Conservation (phyloP, 768 basidiomycete genomes). For the Rhodotorula paludigena region DNA sequence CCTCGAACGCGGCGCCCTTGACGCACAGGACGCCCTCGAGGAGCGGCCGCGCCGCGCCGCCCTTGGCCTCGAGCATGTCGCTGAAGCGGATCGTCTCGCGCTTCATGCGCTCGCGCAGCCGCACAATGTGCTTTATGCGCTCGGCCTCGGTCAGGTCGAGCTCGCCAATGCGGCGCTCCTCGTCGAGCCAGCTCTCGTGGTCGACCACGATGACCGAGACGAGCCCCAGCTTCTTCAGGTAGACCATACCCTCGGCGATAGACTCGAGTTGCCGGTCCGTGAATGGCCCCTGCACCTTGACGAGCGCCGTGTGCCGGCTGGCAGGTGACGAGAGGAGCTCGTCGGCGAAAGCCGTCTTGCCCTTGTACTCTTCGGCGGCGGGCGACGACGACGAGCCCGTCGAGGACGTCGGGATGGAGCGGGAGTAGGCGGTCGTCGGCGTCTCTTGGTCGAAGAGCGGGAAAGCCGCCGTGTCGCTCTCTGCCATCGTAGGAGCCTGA, state of each 20-base stretch:
- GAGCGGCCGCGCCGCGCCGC: constrained; percentile 80
- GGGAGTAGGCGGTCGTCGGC: constrained; percentile 44
- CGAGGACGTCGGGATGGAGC: constrained; percentile 49
- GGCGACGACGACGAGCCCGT: constrained; percentile 58
- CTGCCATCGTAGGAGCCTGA: background rate
- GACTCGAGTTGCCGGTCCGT: constrained; percentile 87
- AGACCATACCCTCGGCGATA: constrained; percentile 85
- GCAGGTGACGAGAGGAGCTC: constrained; percentile 56
- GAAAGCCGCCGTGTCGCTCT: constrained; percentile 40
- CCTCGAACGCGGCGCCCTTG: constrained; percentile 37
- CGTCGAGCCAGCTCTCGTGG: constrained; percentile 66
- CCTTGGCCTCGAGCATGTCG: constrained; percentile 71
- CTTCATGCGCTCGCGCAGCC: constrained; percentile 46
- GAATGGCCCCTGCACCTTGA: constrained; percentile 95
- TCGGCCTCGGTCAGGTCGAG: constrained; percentile 5
- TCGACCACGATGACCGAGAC: constrained; percentile 94
- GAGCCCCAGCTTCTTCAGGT: constrained; percentile 90
- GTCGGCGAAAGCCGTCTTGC: constrained; percentile 16
- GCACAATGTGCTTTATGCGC: constrained; percentile 8
- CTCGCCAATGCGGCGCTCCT: constrained; percentile 47
- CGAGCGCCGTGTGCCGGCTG: constrained; percentile 78
- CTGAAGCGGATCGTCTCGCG: constrained; percentile 85
- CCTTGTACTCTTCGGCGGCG: background rate
- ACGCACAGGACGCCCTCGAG: constrained; percentile 72
- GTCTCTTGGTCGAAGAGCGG: constrained; percentile 45